Evolutionary conservation across 345 rosid genomes (phyloP).

Genomic region (Chamaenerion angustifolium): DNA sequence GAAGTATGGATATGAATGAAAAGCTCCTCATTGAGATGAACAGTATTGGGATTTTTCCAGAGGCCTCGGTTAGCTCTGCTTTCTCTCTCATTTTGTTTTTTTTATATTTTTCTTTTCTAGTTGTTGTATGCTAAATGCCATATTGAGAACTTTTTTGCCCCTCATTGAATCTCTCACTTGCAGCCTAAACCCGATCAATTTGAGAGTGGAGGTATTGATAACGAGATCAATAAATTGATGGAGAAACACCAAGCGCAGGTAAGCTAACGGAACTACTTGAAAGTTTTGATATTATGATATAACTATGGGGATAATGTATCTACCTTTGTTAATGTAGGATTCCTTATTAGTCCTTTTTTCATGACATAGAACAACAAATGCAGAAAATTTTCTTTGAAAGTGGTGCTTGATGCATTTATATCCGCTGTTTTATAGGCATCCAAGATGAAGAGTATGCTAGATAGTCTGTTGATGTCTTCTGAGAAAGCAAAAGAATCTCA

Average conservation of each 20-base stretch:
- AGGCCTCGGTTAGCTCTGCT: slow-evolving; percentile 45
- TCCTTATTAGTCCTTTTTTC: background rate
- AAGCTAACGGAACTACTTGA: slow-evolving; percentile 10
- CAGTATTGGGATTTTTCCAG: slow-evolving; percentile 74
- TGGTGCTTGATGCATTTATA: slow-evolving; percentile 1
- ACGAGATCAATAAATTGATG: slow-evolving; percentile 48
- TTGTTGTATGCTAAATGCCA: too few relatives aligned
- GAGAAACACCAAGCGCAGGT: slow-evolving; percentile 60
- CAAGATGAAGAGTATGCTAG: slow-evolving; percentile 53
- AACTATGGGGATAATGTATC: background rate
- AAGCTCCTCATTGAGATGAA: slow-evolving; percentile 66
- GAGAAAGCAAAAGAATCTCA: slow-evolving; percentile 48
- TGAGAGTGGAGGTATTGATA: slow-evolving; percentile 52
- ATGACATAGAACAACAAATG: background rate
- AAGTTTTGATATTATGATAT: background rate
- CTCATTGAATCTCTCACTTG: background rate
- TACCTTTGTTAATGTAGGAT: too few relatives aligned
- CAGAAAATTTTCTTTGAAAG: slow-evolving; percentile 4
- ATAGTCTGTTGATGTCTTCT: slow-evolving; percentile 47
- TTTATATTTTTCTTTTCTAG: background rate
- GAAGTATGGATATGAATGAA: slow-evolving; percentile 44
- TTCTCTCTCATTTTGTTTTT: background rate
- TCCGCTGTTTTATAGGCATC: slow-evolving; percentile 33
- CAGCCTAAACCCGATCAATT: slow-evolving; percentile 37
- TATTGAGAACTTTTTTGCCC: too few relatives aligned